Base-by-base conservation (phyloP, 257 asterid species). In the Capsicum pubescens region DNA sequence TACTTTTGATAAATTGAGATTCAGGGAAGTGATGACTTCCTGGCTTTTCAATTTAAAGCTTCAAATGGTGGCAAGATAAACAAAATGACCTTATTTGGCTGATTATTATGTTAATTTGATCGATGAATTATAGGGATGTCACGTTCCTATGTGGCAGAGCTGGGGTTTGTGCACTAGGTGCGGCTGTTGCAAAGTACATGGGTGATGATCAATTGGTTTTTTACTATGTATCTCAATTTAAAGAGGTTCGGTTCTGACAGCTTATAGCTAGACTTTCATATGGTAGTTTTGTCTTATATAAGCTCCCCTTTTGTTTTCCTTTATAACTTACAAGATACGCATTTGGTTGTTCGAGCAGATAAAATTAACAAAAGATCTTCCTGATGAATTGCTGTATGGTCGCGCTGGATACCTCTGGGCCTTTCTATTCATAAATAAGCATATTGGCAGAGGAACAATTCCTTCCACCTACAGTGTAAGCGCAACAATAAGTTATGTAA, bases 81-180 rank as follows among this genome's bases (percentile, higher is more conserved):
- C 9, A 32, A 59, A 44, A 70, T 67, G 60, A 39, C 70, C 19
- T 8, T 46, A 26, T n/a, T 32, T 42, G 35, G 85, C 78, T 74
- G 68, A 83, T 15, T 50, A 17, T 11, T 16, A 56, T 84, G 79
- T 55, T 52, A 79, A 9, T n/a, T 39, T 76, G 83, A 64, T 46
- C 61, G 21, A 82, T n/a, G 81, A 71, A 60, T 85, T 39, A 54
- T 89, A 92, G 97, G 93, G 90, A 91, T 77, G 95, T 89, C 82
- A 88, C 92, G 9, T 94, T 92, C 85, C 44, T 94, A 42, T 88
- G 93, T 84, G 98, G 98, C 83, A 90, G 97, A 89, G 91, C 87
- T 84, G 97, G 98, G 56, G 91, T 91, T 54, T 92, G 93, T 87
- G 94, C 98, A 9, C 86, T 94, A 11, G 98, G 97, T 81, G 97